Percentiles rank a stretch among this genome's conserved stretches.
These are phyloP conservation scores for Sphaerulina vaccinii DNA, from an alignment of 2,329 filamentous ascomycete species.

Conservation along the genomic window DNA sequence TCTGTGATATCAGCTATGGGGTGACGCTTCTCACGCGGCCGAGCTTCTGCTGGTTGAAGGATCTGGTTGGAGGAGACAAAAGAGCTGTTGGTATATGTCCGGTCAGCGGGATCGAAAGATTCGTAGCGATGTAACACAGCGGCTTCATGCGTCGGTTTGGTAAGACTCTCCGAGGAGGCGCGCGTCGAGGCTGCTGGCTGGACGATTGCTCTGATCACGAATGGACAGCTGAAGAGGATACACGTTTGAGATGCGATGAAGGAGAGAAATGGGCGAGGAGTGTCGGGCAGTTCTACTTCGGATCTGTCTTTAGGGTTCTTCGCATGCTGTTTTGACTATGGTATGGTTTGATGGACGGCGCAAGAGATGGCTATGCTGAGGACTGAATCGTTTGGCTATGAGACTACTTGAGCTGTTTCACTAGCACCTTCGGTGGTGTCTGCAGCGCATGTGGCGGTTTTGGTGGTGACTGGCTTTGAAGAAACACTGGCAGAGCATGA, in stretches of 20 bases:
- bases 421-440: conserved; percentile 37
- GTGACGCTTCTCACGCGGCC: conserved; percentile 8
- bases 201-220: conserved; percentile 67
- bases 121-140: conserved; percentile 39
- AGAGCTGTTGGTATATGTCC: conserved; percentile 36
- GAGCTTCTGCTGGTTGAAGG: conserved; percentile 14
- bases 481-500: conserved; percentile 25
- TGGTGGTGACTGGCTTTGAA: conserved; percentile 14
- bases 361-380: conserved; percentile 37
- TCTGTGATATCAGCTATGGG: conserved; percentile 13
- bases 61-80: conserved; percentile 29
- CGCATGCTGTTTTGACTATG: conserved; percentile 21
- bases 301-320: conserved; percentile 54
- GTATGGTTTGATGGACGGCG: conserved; percentile 18
- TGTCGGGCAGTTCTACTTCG: conserved; percentile 50
- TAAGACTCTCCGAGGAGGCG: conserved; percentile 73
- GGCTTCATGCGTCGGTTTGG: conserved; percentile 72
- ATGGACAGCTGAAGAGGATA: conserved; percentile 55
- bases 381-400: conserved; percentile 33
- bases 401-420: conserved; percentile 28
- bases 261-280: conserved; percentile 52
- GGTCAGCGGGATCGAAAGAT: conserved; percentile 26
- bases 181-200: conserved; percentile 72
- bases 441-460: conserved; percentile 16
- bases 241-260: conserved; percentile 30